phyloP scores from a whole-genome alignment of 1,284 basidiomycete genomes.

The Cutaneotrichosporon spelunceum region DNA sequence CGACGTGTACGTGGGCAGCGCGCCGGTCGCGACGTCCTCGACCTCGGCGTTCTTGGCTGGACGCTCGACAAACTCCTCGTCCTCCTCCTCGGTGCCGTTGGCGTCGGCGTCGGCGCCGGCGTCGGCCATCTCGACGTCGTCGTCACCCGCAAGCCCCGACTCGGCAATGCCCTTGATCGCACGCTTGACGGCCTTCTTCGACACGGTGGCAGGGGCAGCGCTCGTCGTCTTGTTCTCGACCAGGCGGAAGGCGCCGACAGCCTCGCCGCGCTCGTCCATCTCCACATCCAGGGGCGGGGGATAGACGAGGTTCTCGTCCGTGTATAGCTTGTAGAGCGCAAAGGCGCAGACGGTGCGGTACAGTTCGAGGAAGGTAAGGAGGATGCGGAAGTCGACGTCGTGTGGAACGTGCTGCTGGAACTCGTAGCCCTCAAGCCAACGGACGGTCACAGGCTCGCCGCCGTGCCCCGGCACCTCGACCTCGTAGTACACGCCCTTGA shows the following conservation, averaged over 20 bases:
- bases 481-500: conserved; percentile 99
- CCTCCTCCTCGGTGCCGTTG: conserved; percentile 53
- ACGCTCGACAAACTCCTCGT: conserved; percentile 53
- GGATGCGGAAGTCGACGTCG: conserved; percentile 96
- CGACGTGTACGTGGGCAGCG: conserved; percentile 75
- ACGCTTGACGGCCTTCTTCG: conserved; percentile 52
- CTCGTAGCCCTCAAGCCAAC: conserved; percentile 97
- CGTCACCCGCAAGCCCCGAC: conserved; percentile 28
- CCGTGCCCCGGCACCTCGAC: conserved; percentile 69
- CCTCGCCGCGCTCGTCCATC: conserved; percentile 84
- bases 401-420: conserved; percentile 94
- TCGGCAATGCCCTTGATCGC: conserved; percentile 55
- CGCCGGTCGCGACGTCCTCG: conserved; percentile 53
- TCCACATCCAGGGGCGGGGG: conserved; percentile 83
- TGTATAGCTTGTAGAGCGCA: conserved; percentile 95
- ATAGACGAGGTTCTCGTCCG: conserved; percentile 89
- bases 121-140: conserved; percentile 46
- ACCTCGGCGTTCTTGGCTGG: conserved; percentile 60
- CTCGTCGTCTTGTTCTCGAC: conserved; percentile 57
- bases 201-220: conserved; percentile 38
- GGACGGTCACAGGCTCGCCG: conserved; percentile 73
- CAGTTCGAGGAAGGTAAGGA: conserved; percentile 95
- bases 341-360: conserved; percentile 97
- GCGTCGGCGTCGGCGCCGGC: too few species aligned
- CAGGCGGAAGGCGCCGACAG: conserved; percentile 84